Percentiles rank a stretch among this genome's conserved stretches.
phyloP scores from a whole-genome alignment of 495 filamentous ascomycete species.

The Viridothelium virens region DNA sequence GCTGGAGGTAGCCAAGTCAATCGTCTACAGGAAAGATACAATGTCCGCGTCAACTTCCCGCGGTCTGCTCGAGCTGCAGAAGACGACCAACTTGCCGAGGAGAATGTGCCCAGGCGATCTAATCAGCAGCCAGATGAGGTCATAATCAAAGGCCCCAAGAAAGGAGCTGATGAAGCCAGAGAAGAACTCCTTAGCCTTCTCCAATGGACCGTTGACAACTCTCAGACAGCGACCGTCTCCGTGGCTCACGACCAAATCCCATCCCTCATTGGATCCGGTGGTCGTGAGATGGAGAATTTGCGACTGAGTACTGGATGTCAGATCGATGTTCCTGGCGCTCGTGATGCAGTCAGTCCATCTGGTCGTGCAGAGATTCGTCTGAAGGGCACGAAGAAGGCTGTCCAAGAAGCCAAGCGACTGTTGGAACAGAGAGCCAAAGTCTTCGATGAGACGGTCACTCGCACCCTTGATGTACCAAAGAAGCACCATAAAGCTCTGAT shows the following conservation, averaged over 20 bases:
- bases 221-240: slow-evolving; percentile 64
- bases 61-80: slow-evolving; percentile 50
- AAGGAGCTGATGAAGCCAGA: slow-evolving; percentile 81
- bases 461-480: slow-evolving; percentile 78
- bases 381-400: slow-evolving; percentile 82
- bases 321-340: slow-evolving; percentile 76
- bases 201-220: slow-evolving; percentile 81
- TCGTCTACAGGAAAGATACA: slow-evolving; percentile 72
- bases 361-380: slow-evolving; percentile 74
- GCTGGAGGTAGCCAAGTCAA: slow-evolving; percentile 58
- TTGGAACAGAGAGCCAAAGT: slow-evolving; percentile 72
- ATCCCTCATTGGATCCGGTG: slow-evolving; percentile 80
- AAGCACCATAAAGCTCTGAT: slow-evolving; percentile 88
- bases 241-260: slow-evolving; percentile 84
- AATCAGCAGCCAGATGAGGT: slow-evolving; percentile 86
- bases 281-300: slow-evolving; percentile 82
- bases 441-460: slow-evolving; percentile 78
- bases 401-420: slow-evolving; percentile 80
- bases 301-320: slow-evolving; percentile 72
- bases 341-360: slow-evolving; percentile 52
- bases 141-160: slow-evolving; percentile 78
- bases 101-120: slow-evolving; percentile 60
- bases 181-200: slow-evolving; percentile 80
- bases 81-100: slow-evolving; percentile 62
- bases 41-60: slow-evolving; percentile 90